phyloP scores from a whole-genome alignment of 257 asterid species.

The Plantago major region DNA sequence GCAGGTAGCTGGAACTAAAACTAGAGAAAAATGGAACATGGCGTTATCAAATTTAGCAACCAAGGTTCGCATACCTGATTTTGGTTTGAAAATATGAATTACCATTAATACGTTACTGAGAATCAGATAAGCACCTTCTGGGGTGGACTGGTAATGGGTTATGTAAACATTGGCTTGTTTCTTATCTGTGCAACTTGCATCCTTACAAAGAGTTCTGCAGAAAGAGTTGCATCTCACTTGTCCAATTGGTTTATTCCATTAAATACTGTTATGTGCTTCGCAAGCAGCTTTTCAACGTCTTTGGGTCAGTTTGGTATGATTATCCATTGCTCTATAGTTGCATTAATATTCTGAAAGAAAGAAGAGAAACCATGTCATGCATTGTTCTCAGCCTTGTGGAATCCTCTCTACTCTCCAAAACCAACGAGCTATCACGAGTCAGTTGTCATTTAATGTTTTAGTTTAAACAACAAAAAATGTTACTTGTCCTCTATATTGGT shows the following conservation, averaged over 20 bases:
- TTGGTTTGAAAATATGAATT: neutral
- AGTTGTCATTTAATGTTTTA: neutral
- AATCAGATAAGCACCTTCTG: neutral
- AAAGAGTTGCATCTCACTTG: no score
- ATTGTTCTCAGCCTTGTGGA: neutral
- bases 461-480: neutral
- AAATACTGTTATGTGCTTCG: neutral
- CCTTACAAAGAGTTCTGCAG: no score
- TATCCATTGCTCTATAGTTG: neutral
- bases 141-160: neutral
- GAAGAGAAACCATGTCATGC: no score
- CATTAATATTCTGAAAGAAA: no score
- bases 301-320: neutral
- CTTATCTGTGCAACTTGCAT: neutral
- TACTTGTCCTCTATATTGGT: neutral
- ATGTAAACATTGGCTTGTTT: neutral
- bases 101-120: neutral
- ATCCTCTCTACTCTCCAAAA: neutral
- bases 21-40: conserved; percentile 82
- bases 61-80: conserved; percentile 41
- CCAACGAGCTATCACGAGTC: conserved; percentile 1
- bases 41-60: conserved; percentile 79
- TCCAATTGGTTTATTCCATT: neutral
- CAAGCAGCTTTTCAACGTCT: neutral
- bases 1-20: conserved; percentile 84